Conservation (phyloP, 2,329 filamentous ascomycete genomes). For the Hymenotorrendiella dingleyae region DNA sequence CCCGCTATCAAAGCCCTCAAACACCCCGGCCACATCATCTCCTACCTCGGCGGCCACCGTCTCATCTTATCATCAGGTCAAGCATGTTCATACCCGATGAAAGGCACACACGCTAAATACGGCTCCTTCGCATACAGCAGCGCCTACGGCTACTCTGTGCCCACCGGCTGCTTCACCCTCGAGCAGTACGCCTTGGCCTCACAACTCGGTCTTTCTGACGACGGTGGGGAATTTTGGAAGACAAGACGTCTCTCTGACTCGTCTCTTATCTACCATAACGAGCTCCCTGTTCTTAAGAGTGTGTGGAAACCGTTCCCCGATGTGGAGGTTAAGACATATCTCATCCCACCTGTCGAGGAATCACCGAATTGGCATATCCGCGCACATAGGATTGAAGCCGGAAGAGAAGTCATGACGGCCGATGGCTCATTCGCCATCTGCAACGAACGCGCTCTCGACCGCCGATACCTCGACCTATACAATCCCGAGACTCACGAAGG, state of each 20-base stretch:
- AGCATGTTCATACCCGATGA: slow-evolving; percentile 77
- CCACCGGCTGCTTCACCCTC: slow-evolving; percentile 67
- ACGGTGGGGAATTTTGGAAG: slow-evolving; percentile 75
- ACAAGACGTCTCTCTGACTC: slow-evolving; percentile 63
- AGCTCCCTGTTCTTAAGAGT: slow-evolving; percentile 56
- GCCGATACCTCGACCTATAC: slow-evolving; percentile 46
- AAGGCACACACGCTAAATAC: slow-evolving; percentile 77
- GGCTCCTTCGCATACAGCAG: slow-evolving; percentile 74
- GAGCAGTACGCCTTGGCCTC: slow-evolving; percentile 73
- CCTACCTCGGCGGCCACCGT: slow-evolving; percentile 65
- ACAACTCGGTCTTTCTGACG: slow-evolving; percentile 70
- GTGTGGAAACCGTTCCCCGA: slow-evolving; percentile 67
- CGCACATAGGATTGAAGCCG: slow-evolving; percentile 54
- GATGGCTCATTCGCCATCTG: slow-evolving; percentile 70
- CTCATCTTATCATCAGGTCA: slow-evolving; percentile 73
- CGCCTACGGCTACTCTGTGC: slow-evolving; percentile 71
- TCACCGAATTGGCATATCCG: slow-evolving; percentile 66
- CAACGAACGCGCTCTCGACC: slow-evolving; percentile 43
- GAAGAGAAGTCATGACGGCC: slow-evolving; percentile 60
- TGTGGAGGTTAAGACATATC: slow-evolving; percentile 58
- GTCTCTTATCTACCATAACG: slow-evolving; percentile 50
- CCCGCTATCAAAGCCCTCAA: slow-evolving; percentile 54
- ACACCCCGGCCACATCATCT: slow-evolving; percentile 69
- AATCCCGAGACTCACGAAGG: slow-evolving; percentile 42
- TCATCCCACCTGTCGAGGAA: slow-evolving; percentile 53